phyloP scores from a whole-genome alignment of 805 yeast species.

The Yarrowia alimentaria region DNA sequence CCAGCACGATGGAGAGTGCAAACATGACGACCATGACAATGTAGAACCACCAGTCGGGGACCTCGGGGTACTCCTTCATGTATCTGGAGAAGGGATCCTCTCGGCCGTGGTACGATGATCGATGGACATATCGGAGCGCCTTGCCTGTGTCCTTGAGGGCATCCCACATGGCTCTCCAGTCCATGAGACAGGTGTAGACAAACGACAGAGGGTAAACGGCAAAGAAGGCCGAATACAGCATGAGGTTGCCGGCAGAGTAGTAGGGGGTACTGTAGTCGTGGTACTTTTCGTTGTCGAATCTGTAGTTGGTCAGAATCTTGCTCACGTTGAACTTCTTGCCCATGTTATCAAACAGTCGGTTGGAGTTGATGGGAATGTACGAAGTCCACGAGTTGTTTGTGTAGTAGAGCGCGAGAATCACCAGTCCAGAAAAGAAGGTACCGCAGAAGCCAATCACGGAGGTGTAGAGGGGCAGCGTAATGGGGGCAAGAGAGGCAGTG shows the following conservation, averaged over 20 bases:
- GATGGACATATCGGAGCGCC: not conserved
- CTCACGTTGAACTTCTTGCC: slow-evolving; percentile 52
- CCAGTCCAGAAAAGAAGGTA: slow-evolving; percentile 48
- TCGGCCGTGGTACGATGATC: slow-evolving; percentile 8
- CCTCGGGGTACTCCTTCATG: slow-evolving; percentile 51
- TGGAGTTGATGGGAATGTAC: slow-evolving; percentile 59
- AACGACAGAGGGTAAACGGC: slow-evolving; percentile 57
- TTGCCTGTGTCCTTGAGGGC: slow-evolving; percentile 22
- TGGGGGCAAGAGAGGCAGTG: slow-evolving; percentile 60
- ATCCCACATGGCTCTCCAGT: slow-evolving; percentile 31
- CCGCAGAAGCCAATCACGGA: slow-evolving; percentile 46
- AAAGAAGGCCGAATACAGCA: slow-evolving; percentile 55
- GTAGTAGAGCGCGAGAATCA: slow-evolving; percentile 49
- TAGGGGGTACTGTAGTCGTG: slow-evolving; percentile 64
- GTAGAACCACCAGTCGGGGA: slow-evolving; percentile 54
- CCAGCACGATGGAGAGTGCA: slow-evolving; percentile 45
- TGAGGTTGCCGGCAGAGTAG: slow-evolving; percentile 50
- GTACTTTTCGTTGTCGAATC: slow-evolving; percentile 49
- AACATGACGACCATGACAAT: slow-evolving; percentile 46
- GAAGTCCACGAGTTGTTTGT: slow-evolving; percentile 58
- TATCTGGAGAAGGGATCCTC: slow-evolving; percentile 49
- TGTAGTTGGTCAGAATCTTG: slow-evolving; percentile 42
- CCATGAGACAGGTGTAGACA: slow-evolving; percentile 39
- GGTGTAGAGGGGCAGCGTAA: slow-evolving; percentile 40
- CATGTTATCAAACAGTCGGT: slow-evolving; percentile 51